A percentile compares a stretch with the other conserved stretches of the same genome.
These are phyloP conservation scores for Paramecium sonneborni DNA, from an alignment of 73 alveolate genomes.

Conservation along the genomic window DNA sequence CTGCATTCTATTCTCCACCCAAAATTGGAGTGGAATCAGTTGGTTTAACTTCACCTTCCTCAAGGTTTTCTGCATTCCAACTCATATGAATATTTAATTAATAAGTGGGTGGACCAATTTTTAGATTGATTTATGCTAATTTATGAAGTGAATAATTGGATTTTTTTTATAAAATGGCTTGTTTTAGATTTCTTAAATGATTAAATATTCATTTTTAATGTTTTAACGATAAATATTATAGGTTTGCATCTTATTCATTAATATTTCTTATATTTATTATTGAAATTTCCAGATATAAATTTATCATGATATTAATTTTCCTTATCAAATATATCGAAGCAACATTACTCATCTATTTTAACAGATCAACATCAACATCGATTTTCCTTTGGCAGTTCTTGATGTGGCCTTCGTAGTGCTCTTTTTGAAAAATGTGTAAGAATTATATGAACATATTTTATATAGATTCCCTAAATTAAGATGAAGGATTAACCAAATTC, in stretches of 20 bases:
- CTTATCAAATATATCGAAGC: not conserved
- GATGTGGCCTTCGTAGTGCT: not conserved
- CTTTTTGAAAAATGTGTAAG: not conserved
- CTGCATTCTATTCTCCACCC: constrained; percentile 12
- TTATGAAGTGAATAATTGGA: constrained; percentile 42
- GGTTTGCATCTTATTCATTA: not conserved
- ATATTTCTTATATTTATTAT: not conserved
- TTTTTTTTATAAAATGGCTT: not conserved
- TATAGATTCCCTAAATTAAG: not conserved
- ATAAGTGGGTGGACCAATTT: not conserved
- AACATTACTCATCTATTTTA: not conserved
- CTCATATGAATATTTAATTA: not conserved
- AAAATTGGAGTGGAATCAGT: not conserved
- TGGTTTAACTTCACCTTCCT: constrained; percentile 30
- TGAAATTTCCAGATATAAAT: not conserved
- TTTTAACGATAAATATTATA: not conserved
- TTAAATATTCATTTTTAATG: not conserved
- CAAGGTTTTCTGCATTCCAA: constrained; percentile 15
- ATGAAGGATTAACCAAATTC: not conserved
- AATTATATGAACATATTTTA: not conserved
- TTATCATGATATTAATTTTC: constrained; percentile 3
- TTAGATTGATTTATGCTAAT: constrained; percentile 17
- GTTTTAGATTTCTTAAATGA: not conserved
- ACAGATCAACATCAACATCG: not conserved
- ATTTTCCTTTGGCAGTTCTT: not conserved